Evolutionary conservation across 306 rosid species (phyloP), one percentile per base, ranked within the genome.

Genomic region (Castanospermum australe): DNA sequence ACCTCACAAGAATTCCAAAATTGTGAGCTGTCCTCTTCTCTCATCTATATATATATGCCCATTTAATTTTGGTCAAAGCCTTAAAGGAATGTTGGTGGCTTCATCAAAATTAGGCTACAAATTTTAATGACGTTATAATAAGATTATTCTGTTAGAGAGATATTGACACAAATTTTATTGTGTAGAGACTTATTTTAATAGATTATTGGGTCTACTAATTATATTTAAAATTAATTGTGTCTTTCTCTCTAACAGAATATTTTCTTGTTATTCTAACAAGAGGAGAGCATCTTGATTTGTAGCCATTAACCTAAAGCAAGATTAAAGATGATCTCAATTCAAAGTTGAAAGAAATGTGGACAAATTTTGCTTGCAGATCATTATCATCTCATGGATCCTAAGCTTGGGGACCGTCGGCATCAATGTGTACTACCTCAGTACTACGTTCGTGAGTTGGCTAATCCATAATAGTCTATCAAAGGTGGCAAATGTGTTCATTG

Each of bases 351-450:
- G n/a, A n/a, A n/a, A n/a, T n/a, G n/a, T n/a, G n/a, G n/a, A n/a
- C n/a, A n/a, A n/a, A n/a, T n/a, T n/a, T 21, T 45, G 30, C 0
- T 1, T 72, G 82, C 89, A 92, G 97, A 84, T 94, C 60, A 85
- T 92, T 62, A 73, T 91, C 48, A 5, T 87, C 30, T 87, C 99
- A 13, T 94, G 99, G 97, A 84, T 83, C 66, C 88, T 94, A 14
- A 93, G 97, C 1, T 18, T 74, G 6, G 92, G 86, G 45, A 88
- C 91, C 81, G 88, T 92, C 0, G 88, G 92, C 8, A 87, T 94
- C 82, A 94, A 94, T 79, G 84, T 94, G 56, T 92, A 91, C 75
- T 94, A 91, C 79, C 99, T 94, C 7, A 85, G 76, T 65, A 92
- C 97, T 20, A 67, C 38, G 24, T 94, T 92, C 8, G 99, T 89